Base-by-base conservation (phyloP, 2,329 filamentous ascomycete genomes). In the Neopestalotiopsis sp. region DNA sequence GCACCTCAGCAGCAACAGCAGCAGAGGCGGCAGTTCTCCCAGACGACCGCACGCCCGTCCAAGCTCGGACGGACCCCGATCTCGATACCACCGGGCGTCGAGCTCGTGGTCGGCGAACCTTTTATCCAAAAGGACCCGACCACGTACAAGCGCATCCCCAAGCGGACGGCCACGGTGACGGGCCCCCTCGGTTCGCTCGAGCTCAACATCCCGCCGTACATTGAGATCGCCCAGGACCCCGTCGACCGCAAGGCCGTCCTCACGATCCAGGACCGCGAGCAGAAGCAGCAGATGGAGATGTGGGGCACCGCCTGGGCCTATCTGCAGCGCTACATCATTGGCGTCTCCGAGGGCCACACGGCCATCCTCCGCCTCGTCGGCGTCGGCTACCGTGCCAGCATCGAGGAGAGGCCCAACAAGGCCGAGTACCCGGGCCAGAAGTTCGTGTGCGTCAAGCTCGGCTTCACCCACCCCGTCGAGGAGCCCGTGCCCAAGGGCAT, bases 381-480 rank as follows among this genome's bases (percentile, higher is more conserved):
- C 77, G 96, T 99, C 69, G 96, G 96, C 70, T 99, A 98, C 87
- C 89, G 95, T 81, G 96, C 96, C 17, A 92, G 90, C 4, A 88
- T 99, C 74, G 95, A 98, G 81, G 83, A 90, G 69, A 91, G 88
- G 52, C 92, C 92, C 30, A 89, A 84, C 42, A 94, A 92, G 69
- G 90, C 92, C 69, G 86, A 90, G 77, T 98, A 91, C 78, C 89
- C 90, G 0, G 94, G 92, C 57, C 95, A 98, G 82, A 88, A 94
- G 78, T 97, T 97, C 75, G 91, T 99, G 57, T 94, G 92, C 71
- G 85, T 99, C 73, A 98, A 98, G 86, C 93, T 99, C 67, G 96
- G 96, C 69, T 99, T 94, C 83, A 97, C 95, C 71, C 96, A 99
- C 85, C 93, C 95, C 0, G 93, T 99, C 72, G 95, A 99, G 82